These are phyloP conservation scores for Ceratobasidium papillatum DNA, from an alignment of 1,284 basidiomycete species.

Conservation along the genomic window DNA sequence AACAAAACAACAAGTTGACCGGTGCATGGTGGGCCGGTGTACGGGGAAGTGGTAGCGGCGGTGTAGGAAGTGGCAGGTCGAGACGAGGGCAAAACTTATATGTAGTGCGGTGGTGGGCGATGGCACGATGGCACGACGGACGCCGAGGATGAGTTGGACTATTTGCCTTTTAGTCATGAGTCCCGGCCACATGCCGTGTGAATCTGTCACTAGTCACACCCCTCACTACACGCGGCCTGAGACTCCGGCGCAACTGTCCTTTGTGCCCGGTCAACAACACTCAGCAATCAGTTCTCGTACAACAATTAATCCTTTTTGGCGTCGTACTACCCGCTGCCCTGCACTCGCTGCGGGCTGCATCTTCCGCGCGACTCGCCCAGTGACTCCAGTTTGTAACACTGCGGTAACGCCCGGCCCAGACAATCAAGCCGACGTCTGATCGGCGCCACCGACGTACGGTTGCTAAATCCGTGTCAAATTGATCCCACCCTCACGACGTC, in stretches of 20 bases:
- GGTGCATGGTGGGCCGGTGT: constrained; percentile 3
- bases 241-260: not conserved
- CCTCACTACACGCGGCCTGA: not conserved
- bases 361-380: not conserved
- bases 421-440: not conserved
- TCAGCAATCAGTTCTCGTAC: not conserved
- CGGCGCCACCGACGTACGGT: constrained; percentile 2
- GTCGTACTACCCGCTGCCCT: not conserved
- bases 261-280: not conserved
- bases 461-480: constrained; percentile 2
- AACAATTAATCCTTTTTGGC: not conserved
- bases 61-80: not conserved
- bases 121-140: constrained; percentile 30
- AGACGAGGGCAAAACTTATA: constrained; percentile 27
- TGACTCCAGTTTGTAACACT: not conserved
- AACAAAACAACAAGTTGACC: constrained; percentile 23
- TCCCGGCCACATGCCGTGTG: constrained; percentile 9
- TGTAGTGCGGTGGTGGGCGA: not conserved
- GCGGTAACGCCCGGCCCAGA: not conserved
- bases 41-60: not conserved
- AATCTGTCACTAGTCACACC: constrained; percentile 3
- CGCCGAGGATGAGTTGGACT: not conserved
- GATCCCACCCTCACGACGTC: not conserved
- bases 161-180: not conserved
- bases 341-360: not conserved